Evolutionary conservation across 768 basidiomycete species (phyloP).

Genomic region (Mycena crocata): DNA sequence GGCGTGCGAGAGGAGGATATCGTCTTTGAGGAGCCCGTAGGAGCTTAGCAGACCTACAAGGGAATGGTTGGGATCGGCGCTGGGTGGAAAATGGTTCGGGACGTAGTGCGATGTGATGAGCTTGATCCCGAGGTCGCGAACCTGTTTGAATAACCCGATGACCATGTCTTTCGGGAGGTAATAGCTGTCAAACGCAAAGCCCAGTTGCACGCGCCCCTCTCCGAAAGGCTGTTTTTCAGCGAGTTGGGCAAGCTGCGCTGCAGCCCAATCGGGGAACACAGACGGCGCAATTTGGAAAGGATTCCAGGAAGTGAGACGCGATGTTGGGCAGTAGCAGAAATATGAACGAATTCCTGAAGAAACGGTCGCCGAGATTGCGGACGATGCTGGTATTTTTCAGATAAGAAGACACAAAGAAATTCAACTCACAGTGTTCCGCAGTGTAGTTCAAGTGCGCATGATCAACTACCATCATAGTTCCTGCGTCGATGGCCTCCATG

Average conservation of each 20-base stretch:
- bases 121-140: slow-evolving; percentile 12
- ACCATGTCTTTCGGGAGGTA: slow-evolving; percentile 26
- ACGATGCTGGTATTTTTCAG: slow-evolving; percentile 19
- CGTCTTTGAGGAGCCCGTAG: slow-evolving; percentile 27
- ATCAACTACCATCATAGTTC: slow-evolving; percentile 27
- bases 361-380: slow-evolving; percentile 19
- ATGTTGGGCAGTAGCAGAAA: slow-evolving; percentile 21
- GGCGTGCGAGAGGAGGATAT: slow-evolving; percentile 28
- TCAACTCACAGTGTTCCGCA: slow-evolving; percentile 22
- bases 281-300: slow-evolving; percentile 2
- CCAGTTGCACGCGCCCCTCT: slow-evolving; percentile 29
- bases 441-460: slow-evolving; percentile 28
- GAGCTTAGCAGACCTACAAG: slow-evolving; percentile 8
- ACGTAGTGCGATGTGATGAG: slow-evolving; percentile 28
- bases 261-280: slow-evolving; percentile 18
- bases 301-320: slow-evolving; percentile 12
- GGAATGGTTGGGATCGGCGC: too few species aligned
- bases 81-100: too few species aligned
- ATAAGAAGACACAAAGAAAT: not conserved
- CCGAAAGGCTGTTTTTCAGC: slow-evolving; percentile 28
- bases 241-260: slow-evolving; percentile 19
- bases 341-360: slow-evolving; percentile 29
- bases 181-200: slow-evolving; percentile 22
- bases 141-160: slow-evolving; percentile 4
- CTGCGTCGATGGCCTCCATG: slow-evolving; percentile 28